Evolutionary conservation across 2,329 filamentous ascomycete species (phyloP), one percentile per base, ranked within the genome.

Genomic region (Septoria linicola): DNA sequence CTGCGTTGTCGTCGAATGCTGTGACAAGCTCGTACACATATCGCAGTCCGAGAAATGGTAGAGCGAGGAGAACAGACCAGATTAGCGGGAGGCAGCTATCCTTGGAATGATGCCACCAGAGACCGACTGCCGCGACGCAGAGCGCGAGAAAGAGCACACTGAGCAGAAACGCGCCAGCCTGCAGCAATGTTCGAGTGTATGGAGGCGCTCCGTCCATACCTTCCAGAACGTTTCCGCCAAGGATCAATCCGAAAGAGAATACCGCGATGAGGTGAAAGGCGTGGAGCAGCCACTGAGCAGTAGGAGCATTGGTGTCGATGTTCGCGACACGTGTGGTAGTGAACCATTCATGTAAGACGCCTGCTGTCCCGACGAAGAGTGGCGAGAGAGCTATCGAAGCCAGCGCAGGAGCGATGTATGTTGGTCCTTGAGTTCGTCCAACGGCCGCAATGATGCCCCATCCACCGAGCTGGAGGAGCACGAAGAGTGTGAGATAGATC

Each of bases 11-110:
- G 39, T 43, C 41, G 31, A 41, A 51, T 21, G 39, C 41, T 14
- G 40, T 51, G 32, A 44, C 25, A 23, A 51, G 14, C 27, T 51
- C 40, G 23, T 45, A 51, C n/a, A 32, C 41, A 21, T 51, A 39
- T 20, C 48, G 48, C 14, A 51, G 40, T 3, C 40, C 48, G 7
- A 51, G 17, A 19, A 44, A 43, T 25, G 48, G 48, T 13, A 51
- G 48, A 32, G 41, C 32, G 8, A 39, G 19, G 11, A 51, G 34
- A 19, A 51, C 41, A 14, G 48, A 44, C 49, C 49, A 51, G 49
- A 51, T 45, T 2, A 51, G 25, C 34, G 32, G 20, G 6, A 27
- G 37, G 7, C 32, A 30, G 49, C 49, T 51, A n/a, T 36, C 49
- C 17, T 39, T 30, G 11, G 35, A 44, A 20, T 51, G 35, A 25